Evolutionary conservation across 2,329 filamentous ascomycete species (phyloP).

Genomic region (Pezicula carpinea): DNA sequence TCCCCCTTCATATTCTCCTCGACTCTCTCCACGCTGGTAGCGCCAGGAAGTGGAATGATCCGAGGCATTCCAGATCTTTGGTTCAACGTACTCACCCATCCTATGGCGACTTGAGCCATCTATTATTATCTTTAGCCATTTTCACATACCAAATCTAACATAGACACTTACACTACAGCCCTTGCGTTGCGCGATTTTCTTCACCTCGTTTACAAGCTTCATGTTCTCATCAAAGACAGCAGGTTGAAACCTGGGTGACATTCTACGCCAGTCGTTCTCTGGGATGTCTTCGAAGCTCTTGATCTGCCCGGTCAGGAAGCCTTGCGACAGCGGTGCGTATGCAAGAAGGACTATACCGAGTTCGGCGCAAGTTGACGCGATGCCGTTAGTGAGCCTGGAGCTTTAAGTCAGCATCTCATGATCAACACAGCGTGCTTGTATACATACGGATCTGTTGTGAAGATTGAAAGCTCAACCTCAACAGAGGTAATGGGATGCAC

Average conservation of each 20-base stretch:
- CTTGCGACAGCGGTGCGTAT: slow-evolving; percentile 40
- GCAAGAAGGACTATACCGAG: slow-evolving; percentile 38
- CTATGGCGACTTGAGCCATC: slow-evolving; percentile 6
- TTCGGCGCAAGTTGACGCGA: slow-evolving; percentile 34
- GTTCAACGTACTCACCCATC: slow-evolving; percentile 2
- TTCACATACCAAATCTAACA: not conserved
- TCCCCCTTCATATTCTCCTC: not conserved
- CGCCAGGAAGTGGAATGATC: slow-evolving; percentile 7
- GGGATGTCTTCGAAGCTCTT: slow-evolving; percentile 2
- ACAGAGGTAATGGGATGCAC: slow-evolving; percentile 43
- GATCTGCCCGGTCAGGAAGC: slow-evolving; percentile 38
- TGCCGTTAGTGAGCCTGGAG: slow-evolving; percentile 39
- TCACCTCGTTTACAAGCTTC: slow-evolving; percentile 37
- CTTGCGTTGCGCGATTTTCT: slow-evolving; percentile 38
- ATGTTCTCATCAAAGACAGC: slow-evolving; percentile 48
- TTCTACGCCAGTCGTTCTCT: slow-evolving; percentile 27
- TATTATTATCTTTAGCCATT: not conserved
- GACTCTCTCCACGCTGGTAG: not conserved
- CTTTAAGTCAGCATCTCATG: slow-evolving; percentile 35
- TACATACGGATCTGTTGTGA: slow-evolving; percentile 27
- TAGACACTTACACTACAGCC: slow-evolving; percentile 32
- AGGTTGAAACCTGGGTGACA: slow-evolving; percentile 35
- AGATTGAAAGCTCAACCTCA: slow-evolving; percentile 49
- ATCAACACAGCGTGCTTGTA: slow-evolving; percentile 25
- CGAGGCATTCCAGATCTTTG: slow-evolving; percentile 3